Evolutionary conservation across 2,329 filamentous ascomycete genomes (phyloP).

Genomic region (Epichloe glyceriae): DNA sequence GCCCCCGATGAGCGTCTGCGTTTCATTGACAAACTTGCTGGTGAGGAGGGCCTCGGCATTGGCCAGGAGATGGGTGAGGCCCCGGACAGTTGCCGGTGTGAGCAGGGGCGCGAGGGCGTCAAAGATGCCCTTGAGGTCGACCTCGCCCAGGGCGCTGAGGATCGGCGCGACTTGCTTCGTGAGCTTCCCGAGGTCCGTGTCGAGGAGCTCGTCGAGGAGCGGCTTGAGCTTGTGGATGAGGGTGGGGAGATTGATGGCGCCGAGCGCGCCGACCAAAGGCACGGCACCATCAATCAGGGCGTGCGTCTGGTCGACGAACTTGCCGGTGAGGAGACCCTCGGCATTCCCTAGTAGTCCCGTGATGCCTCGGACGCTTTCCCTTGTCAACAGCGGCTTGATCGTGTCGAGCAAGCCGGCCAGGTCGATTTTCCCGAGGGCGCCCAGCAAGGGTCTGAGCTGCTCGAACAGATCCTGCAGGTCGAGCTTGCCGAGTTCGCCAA

Average conservation of each 20-base stretch:
- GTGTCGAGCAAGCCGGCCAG: conserved; percentile 20
- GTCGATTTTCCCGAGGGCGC: conserved; percentile 18
- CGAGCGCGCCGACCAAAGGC: conserved; percentile 23
- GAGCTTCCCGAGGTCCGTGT: conserved; percentile 16
- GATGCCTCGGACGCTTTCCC: conserved; percentile 20
- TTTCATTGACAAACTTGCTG: conserved; percentile 27
- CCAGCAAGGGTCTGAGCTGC: conserved; percentile 17
- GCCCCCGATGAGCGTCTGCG: conserved; percentile 23
- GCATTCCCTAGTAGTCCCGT: conserved; percentile 22
- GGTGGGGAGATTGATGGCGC: conserved; percentile 19
- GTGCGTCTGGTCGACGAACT: conserved; percentile 19
- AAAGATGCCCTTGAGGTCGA: conserved; percentile 23
- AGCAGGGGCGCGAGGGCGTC: conserved; percentile 22
- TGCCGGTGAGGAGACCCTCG: conserved; percentile 18
- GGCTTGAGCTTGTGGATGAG: conserved; percentile 19
- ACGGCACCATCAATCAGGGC: conserved; percentile 22
- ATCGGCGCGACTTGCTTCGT: conserved; percentile 17
- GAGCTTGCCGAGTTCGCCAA: conserved; percentile 12
- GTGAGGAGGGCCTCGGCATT: conserved; percentile 27
- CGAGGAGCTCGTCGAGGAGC: conserved; percentile 18
- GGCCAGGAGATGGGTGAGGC: conserved; percentile 21
- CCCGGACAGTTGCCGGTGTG: conserved; percentile 20
- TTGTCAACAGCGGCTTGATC: conserved; percentile 21
- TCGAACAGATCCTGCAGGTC: conserved; percentile 17
- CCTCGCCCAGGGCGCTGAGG: conserved; percentile 15